Conservation (phyloP, 441 rosid genomes). For the Macaranga tanarius region DNA sequence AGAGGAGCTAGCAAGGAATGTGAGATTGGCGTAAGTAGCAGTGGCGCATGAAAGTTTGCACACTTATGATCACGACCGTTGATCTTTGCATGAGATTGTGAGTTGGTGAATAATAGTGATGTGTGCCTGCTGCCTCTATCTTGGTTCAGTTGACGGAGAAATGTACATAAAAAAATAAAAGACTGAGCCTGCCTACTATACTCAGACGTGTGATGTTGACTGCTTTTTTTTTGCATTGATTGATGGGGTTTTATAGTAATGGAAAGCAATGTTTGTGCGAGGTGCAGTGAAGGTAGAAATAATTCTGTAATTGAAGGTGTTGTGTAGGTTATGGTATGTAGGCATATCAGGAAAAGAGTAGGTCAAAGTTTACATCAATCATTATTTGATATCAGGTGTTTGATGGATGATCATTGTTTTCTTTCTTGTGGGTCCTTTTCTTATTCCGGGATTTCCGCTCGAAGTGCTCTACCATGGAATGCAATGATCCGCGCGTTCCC, state of each 20-base stretch:
- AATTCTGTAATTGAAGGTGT: background rate
- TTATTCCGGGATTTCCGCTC: conserved; percentile 28
- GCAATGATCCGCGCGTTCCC: background rate
- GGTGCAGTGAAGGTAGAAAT: background rate
- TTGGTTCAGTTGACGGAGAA: background rate
- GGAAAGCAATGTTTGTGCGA: background rate
- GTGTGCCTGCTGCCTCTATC: background rate
- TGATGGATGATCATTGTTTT: conserved; percentile 9
- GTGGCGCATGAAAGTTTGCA: conserved; percentile 38
- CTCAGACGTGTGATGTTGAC: conserved; percentile 22
- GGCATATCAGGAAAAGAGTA: background rate
- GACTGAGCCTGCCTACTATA: background rate
- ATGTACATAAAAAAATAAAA: background rate
- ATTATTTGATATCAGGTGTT: conserved; percentile 10
- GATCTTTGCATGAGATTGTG: conserved; percentile 14
- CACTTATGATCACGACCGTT: conserved; percentile 36
- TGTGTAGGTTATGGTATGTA: conserved; percentile 5
- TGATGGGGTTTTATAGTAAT: conserved; percentile 10
- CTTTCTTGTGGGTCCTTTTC: conserved; percentile 16
- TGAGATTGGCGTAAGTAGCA: background rate
- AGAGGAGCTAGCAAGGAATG: conserved; percentile 12
- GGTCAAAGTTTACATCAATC: conserved; percentile 21
- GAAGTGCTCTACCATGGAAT: background rate
- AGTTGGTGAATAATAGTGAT: conserved; percentile 21
- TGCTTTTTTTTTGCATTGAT: conserved; percentile 11